Percentiles rank a stretch among this genome's conserved stretches.
Evolutionary conservation across 441 rosid genomes (phyloP).

Genomic region (Populus tomentosa): DNA sequence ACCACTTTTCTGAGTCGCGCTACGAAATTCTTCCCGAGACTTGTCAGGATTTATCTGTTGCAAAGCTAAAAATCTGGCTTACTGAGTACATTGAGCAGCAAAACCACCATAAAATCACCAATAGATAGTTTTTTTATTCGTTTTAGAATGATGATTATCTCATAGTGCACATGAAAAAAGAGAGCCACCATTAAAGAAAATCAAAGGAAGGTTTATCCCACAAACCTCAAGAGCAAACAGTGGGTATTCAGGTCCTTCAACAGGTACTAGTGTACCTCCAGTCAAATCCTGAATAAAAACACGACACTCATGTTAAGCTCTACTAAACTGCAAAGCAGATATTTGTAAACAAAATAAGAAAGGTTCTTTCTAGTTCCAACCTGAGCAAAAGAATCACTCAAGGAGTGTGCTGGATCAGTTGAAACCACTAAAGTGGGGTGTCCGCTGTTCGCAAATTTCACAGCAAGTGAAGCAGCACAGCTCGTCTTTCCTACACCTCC

Average conservation of each 20-base stretch:
- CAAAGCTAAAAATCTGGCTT: constrained; percentile 27
- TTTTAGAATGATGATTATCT: not conserved
- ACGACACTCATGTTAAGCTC: not conserved
- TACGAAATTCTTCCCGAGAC: constrained; percentile 52
- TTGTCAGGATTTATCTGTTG: constrained; percentile 67
- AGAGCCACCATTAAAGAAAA: not conserved
- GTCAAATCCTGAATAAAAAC: constrained; percentile 50
- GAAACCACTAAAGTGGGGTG: constrained; percentile 81
- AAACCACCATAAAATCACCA: constrained; percentile 1
- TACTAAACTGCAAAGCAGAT: not conserved
- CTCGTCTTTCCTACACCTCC: constrained; percentile 94
- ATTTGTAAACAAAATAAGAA: not conserved
- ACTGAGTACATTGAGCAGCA: constrained; percentile 6
- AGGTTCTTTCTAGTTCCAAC: constrained; percentile 22
- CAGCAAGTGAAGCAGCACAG: constrained; percentile 88
- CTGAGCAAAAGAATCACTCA: constrained; percentile 86
- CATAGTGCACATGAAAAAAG: not conserved
- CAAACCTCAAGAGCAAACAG: constrained; percentile 80
- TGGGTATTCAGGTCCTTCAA: constrained; percentile 66
- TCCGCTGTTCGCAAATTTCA: constrained; percentile 74
- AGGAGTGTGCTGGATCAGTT: constrained; percentile 88
- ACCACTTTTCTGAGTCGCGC: constrained; percentile 35
- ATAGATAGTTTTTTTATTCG: not conserved
- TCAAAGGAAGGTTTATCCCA: constrained; percentile 9
- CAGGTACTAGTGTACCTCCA: constrained; percentile 56